Evolutionary conservation across 768 basidiomycete genomes (phyloP).

Genomic region (Cystobasidium onofrii): DNA sequence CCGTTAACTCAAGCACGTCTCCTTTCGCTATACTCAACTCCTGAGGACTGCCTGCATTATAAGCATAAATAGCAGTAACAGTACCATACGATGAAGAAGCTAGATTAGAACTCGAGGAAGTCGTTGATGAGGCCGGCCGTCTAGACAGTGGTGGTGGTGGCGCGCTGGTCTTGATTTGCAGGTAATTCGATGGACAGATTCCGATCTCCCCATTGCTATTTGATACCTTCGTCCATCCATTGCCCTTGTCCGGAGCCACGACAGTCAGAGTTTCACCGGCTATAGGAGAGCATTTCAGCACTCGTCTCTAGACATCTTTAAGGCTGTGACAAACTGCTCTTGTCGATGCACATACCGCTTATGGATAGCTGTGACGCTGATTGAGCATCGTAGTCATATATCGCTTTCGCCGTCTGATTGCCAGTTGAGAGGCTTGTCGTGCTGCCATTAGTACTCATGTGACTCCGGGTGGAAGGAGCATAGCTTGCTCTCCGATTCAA

Average conservation of each 20-base stretch:
- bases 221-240: conserved; percentile 27
- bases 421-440: neutral
- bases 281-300: neutral
- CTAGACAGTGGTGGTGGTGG: conserved; percentile 14
- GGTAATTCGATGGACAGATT: conserved; percentile 10
- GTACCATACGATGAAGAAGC: neutral
- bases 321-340: too few species aligned
- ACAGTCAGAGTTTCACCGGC: conserved; percentile 20
- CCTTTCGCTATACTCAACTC: conserved; percentile 21
- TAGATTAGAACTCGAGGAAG: neutral
- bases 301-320: neutral
- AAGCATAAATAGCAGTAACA: conserved; percentile 11
- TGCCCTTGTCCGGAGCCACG: neutral
- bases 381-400: conserved; percentile 26
- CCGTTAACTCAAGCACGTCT: conserved; percentile 15
- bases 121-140: conserved; percentile 13
- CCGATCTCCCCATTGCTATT: neutral
- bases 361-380: conserved; percentile 5
- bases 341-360: neutral
- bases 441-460: neutral
- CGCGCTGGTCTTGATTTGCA: neutral
- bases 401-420: conserved; percentile 16
- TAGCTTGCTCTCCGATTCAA: conserved; percentile 1
- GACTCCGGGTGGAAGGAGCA: neutral
- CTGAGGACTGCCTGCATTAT: neutral